These are phyloP conservation scores for Cyclotella choctawhatcheeana DNA, from an alignment of 108 stramenopile genomes.

Conservation along the genomic window DNA sequence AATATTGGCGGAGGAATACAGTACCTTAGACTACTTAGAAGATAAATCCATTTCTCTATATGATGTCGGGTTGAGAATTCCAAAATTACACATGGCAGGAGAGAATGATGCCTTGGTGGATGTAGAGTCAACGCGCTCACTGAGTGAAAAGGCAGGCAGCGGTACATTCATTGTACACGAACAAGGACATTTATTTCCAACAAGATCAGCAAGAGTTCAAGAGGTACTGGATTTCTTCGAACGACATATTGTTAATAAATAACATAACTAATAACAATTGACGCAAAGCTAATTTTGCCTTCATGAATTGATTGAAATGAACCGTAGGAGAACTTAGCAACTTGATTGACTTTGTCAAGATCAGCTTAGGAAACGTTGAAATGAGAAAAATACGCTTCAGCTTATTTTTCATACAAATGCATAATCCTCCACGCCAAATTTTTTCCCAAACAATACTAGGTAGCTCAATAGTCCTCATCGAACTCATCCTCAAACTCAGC, in stretches of 20 bases:
- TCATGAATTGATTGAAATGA: background rate
- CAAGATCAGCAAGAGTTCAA: conserved; percentile 60
- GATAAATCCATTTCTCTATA: conserved; percentile 1
- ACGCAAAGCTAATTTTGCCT: background rate
- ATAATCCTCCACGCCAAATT: background rate
- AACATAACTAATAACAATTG: background rate
- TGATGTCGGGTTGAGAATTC: conserved; percentile 50
- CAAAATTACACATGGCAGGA: conserved; percentile 79
- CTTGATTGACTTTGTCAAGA: background rate
- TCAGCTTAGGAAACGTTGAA: background rate
- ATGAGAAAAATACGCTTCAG: background rate
- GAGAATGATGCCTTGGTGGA: conserved; percentile 69
- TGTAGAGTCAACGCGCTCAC: conserved; percentile 50
- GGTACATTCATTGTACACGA: conserved; percentile 66
- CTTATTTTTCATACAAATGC: background rate
- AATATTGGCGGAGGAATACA: conserved; percentile 1
- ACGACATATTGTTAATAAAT: background rate
- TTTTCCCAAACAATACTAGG: too few relatives aligned
- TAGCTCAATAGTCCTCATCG: conserved; percentile 72
- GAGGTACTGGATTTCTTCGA: conserved; percentile 68
- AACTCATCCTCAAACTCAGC: conserved; percentile 88
- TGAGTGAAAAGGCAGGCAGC: conserved; percentile 66
- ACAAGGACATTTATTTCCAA: conserved; percentile 79
- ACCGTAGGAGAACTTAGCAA: background rate
- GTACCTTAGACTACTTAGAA: background rate